phyloP scores from a whole-genome alignment of 164 flowering plant species.

The Kalanchoe fedtschenkoi region DNA sequence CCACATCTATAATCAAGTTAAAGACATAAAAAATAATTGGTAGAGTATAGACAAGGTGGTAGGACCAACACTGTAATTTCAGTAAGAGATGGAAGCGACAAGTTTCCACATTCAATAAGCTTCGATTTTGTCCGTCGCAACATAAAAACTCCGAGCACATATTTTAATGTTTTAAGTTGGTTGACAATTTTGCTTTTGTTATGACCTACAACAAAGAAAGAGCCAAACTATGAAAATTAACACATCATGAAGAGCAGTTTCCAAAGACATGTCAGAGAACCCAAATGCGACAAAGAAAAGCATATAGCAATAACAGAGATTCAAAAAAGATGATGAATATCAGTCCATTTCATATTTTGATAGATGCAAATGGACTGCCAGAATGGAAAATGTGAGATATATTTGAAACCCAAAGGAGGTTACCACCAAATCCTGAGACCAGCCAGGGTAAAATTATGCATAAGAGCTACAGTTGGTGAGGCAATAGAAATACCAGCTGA shows the following conservation, averaged over 20 bases:
- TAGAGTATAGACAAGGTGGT: conserved; percentile 6
- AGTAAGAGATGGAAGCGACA: conserved; percentile 74
- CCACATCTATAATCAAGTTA: not conserved
- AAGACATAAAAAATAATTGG: not conserved
- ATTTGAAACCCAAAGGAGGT: too few relatives aligned
- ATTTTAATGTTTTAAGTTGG: conserved; percentile 43
- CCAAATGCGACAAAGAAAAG: too few relatives aligned
- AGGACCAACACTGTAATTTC: conserved; percentile 75
- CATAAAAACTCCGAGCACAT: conserved; percentile 66
- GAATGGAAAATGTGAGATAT: too few relatives aligned
- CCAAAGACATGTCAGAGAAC: not conserved
- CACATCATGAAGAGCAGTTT: not conserved
- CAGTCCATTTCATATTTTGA: too few relatives aligned
- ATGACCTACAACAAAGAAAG: conserved; percentile 28
- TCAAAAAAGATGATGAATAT: too few relatives aligned
- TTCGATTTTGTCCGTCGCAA: conserved; percentile 77
- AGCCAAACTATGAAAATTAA: not conserved
- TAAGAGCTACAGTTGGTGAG: not conserved
- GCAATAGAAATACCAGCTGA: conserved; percentile 26
- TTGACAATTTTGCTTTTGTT: conserved; percentile 28
- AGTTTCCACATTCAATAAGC: conserved; percentile 64
- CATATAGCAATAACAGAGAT: too few relatives aligned
- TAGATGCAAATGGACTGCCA: too few relatives aligned
- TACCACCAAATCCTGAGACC: too few relatives aligned
- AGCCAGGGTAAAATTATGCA: not conserved